phyloP scores from a whole-genome alignment of 2,329 filamentous ascomycete species.

The Zalaria obscura region DNA sequence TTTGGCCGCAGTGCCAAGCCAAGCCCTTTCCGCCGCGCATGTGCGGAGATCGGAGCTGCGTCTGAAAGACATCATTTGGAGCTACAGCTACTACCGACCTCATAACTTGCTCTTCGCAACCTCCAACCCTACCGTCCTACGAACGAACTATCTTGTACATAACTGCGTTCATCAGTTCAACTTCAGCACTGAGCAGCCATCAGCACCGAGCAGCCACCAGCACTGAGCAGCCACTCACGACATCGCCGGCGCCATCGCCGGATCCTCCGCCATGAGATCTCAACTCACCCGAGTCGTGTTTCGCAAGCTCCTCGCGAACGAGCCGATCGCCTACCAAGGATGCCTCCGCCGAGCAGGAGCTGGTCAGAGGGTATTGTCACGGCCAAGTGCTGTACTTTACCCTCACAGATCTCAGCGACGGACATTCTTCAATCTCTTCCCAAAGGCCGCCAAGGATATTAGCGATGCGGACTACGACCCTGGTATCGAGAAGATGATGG shows the following conservation, averaged over 20 bases:
- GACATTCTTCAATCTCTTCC: slow-evolving; percentile 49
- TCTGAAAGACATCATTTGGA: too few species aligned
- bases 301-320: slow-evolving; percentile 40
- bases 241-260: too few species aligned
- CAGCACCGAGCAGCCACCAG: too few species aligned
- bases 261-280: slow-evolving; percentile 34
- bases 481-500: slow-evolving; percentile 58
- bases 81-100: too few species aligned
- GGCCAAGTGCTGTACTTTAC: not conserved
- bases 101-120: too few species aligned
- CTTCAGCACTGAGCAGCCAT: too few species aligned
- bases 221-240: too few species aligned
- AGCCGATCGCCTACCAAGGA: slow-evolving; percentile 31
- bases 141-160: too few species aligned
- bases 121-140: too few species aligned
- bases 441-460: slow-evolving; percentile 40
- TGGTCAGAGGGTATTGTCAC: slow-evolving; percentile 12
- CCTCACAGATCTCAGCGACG: slow-evolving; percentile 25
- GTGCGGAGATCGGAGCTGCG: too few species aligned
- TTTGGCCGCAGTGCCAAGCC: slow-evolving; percentile 2
- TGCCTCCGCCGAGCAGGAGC: slow-evolving; percentile 24
- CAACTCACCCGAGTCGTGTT: slow-evolving; percentile 47
- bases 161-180: too few species aligned
- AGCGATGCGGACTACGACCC: slow-evolving; percentile 52
- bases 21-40: too few species aligned